A percentile compares a stretch with the other conserved stretches of the same genome.
Conservation (phyloP, 257 asterid species). For the Solanum acaule region DNA sequence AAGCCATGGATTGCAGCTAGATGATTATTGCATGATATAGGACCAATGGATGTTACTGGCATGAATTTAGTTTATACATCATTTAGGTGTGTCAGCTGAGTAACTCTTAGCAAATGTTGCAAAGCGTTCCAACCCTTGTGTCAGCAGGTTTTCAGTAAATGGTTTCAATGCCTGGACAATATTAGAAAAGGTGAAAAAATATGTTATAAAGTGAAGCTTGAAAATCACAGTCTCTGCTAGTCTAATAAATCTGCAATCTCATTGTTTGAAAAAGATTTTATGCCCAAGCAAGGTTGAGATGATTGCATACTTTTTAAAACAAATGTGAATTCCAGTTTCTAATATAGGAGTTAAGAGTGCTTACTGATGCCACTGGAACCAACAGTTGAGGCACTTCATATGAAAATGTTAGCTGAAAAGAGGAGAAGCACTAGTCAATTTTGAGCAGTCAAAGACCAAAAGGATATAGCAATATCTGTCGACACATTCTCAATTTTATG, state of each 20-base stretch:
- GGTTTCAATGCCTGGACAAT: slow-evolving; percentile 64
- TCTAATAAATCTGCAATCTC: not conserved
- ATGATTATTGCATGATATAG: not conserved
- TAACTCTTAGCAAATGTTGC: slow-evolving; percentile 46
- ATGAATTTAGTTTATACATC: not conserved
- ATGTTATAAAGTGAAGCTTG: not conserved
- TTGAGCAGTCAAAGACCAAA: not conserved
- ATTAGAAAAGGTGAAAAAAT: not conserved
- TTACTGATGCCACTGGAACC: slow-evolving; percentile 88
- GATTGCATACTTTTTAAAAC: not conserved
- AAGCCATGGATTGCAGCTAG: not conserved
- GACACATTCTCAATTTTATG: not conserved
- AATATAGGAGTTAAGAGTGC: slow-evolving; percentile 9
- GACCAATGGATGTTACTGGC: not conserved
- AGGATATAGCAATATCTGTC: not conserved
- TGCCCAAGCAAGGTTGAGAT: not conserved
- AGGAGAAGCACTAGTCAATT: not conserved
- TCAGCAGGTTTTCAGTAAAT: slow-evolving; percentile 63
- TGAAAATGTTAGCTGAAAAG: slow-evolving; percentile 81
- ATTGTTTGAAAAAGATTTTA: not conserved
- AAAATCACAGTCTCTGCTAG: not conserved
- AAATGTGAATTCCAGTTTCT: not conserved
- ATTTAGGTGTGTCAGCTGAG: slow-evolving; percentile 34
- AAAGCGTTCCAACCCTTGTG: slow-evolving; percentile 53
- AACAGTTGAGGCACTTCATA: slow-evolving; percentile 86